These are phyloP conservation scores for Paxillus involutus DNA, from an alignment of 768 basidiomycete species.

Conservation along the genomic window DNA sequence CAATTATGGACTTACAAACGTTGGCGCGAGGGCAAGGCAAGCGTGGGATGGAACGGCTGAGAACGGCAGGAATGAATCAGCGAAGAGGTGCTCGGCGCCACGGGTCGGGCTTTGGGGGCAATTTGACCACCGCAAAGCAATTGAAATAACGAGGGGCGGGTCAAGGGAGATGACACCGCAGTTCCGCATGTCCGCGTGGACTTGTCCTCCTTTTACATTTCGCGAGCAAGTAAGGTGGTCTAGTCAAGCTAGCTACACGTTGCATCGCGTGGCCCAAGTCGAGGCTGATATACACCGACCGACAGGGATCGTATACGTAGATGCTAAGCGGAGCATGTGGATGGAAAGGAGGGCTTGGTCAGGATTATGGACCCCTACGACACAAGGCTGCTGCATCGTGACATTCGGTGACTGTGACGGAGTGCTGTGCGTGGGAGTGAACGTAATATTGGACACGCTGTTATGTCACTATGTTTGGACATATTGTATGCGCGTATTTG, in stretches of 20 bases:
- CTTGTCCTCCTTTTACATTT: neutral
- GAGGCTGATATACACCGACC: neutral
- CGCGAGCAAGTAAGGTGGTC: neutral
- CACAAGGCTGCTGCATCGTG: constrained; percentile 1
- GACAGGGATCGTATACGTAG: neutral
- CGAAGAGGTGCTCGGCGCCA: neutral
- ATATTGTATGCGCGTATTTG: constrained; percentile 9
- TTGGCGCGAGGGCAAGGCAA: constrained; percentile 2
- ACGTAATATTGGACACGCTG: constrained; percentile 32
- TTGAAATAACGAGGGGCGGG: neutral
- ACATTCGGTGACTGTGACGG: constrained; percentile 7
- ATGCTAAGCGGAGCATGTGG: neutral
- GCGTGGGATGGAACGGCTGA: neutral
- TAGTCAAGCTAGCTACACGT: neutral
- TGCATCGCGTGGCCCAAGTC: neutral
- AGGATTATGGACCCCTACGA: neutral
- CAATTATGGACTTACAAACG: neutral
- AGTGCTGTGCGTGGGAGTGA: constrained; percentile 33
- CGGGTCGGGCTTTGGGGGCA: neutral
- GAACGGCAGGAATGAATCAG: neutral
- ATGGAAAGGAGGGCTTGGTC: neutral
- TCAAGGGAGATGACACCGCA: constrained; percentile 14
- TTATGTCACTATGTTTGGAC: constrained; percentile 28
- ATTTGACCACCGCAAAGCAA: neutral
- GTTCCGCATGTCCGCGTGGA: constrained; percentile 7